Base-by-base conservation (phyloP, 129 eudicot species). In the Centaurea solstitialis region DNA sequence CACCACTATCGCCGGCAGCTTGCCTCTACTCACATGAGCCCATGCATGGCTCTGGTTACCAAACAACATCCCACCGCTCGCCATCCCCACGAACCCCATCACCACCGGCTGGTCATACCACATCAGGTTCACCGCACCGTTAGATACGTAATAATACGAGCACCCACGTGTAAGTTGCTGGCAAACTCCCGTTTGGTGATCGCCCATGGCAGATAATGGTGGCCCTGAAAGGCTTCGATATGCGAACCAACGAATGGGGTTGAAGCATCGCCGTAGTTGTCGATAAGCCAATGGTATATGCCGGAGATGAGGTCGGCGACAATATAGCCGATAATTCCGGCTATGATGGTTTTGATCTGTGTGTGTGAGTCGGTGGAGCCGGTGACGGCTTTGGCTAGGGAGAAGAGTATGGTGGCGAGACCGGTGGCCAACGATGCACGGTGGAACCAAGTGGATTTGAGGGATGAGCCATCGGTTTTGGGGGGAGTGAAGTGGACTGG, bases 231-330 rank as follows among this genome's bases (percentile, higher is more conserved):
- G 3, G 87, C 96, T 0, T 93, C 91, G 5, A 90, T 90, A 43
- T 90, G 93, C 18, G 85, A 24, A 9, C 98, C 98, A 5, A 93
- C 86, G 21, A 90, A 21, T 8, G 93, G 98, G 11, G 98, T 88
- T 13, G 83, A 76, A 17, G 83, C 88, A 23, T 70, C 77, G 20
- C 98, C 98, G 70, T 90, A 93, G 64, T 93, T 93, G 35, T 93
- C 98, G 20, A 93, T 86, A 62, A 80, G 91, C 96, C 96, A 93
- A 61, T 93, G 98, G 83, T 88, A 89, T 69, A 93, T 69, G 13
- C 98, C 93, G 11, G 96, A 87, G 75, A 82, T 90, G 20, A 93
- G 92, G 81, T 93, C 96, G 0, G 98, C 90, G 3, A 90, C 35
- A 18, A 90, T 40, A 84, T 93, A 90, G 68, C 96, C 98, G 13